Base-by-base conservation (phyloP, 371 early-diverging fungal species). In the Phascolomyces articulosus region DNA sequence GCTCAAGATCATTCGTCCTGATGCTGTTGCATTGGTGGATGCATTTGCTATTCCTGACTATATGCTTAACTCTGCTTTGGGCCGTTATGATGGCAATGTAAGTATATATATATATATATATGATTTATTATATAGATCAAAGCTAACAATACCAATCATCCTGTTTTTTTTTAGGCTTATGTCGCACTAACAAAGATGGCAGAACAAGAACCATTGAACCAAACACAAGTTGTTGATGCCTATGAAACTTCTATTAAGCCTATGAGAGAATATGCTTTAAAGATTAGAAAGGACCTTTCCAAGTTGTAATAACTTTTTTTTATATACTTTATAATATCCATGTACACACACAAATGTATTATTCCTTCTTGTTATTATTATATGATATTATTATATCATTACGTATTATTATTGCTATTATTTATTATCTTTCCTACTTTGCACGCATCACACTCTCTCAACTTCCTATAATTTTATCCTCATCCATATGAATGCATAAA, bases 11-110 rank as follows among this genome's bases (percentile, higher is more conserved):
- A 72, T 93, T 21, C 85, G 95, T 8, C 88, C 83, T 23, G 80
- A 92, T 34, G 91, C 90, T 10, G 82, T 93, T 24, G 79, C 87
- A 0, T 73, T 92, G 13, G 92, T 92, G 7, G 93, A 93, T 66
- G 84, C 91, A 1, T 91, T 92, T 75, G 92, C 86, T 53, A 72
- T 91, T 20, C 84, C 93, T 2, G 95, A 94, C 49, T 87, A 87
- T 58, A 72, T 77, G 34, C 80, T 94, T 21, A 88, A 91, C 72
- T 90, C 91, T 29, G 89, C 93, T 9, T 66, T 94, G 20, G 95
- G 92, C 29, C 80, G 87, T 11, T 82, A 76, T 24, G 93, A 93
- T 48, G 93, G 93, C 62, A 79, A 83, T 59, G 88, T 34, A 34
- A 34, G 34, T 34, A 9, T 9, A 34, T 34, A 34, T 0, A 9